These are phyloP conservation scores for Cymbopogon flexuosus DNA, from an alignment of 202 grass and related monocot species.

Conservation along the genomic window DNA sequence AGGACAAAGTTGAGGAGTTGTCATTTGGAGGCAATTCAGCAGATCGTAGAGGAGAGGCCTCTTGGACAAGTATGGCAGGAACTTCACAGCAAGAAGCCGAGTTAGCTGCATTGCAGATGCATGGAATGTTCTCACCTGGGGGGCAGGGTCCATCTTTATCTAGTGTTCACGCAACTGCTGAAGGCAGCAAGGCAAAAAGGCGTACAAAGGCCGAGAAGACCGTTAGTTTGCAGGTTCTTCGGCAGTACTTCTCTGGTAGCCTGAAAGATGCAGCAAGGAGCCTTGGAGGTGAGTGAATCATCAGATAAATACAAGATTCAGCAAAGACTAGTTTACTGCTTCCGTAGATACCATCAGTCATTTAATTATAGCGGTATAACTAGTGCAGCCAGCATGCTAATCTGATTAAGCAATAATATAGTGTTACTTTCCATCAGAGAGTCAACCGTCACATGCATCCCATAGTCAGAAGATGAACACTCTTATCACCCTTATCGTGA, in stretches of 20 bases:
- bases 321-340: conserved; percentile 22
- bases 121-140: conserved; percentile 36
- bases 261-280: conserved; percentile 90
- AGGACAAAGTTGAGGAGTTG: conserved; percentile 45
- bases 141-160: conserved; percentile 33
- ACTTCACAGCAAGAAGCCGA: conserved; percentile 49
- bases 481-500: conserved; percentile 27
- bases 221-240: conserved; percentile 70
- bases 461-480: conserved; percentile 28
- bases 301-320: conserved; percentile 37
- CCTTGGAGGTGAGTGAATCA: conserved; percentile 64
- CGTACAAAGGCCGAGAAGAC: conserved; percentile 74
- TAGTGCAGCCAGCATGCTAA: conserved; percentile 23
- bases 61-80: conserved; percentile 34
- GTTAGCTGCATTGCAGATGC: conserved; percentile 36
- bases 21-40: conserved; percentile 29
- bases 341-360: conserved; percentile 34
- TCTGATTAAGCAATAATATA: conserved; percentile 26
- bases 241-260: conserved; percentile 84
- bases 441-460: conserved; percentile 38
- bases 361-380: conserved; percentile 28
- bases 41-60: conserved; percentile 20
- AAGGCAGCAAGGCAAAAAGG: conserved; percentile 56
- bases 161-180: conserved; percentile 31
- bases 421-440: conserved; percentile 21